These are phyloP conservation scores for Teunomyces aglyptinius DNA, from an alignment of 805 yeast species.

Conservation along the genomic window DNA sequence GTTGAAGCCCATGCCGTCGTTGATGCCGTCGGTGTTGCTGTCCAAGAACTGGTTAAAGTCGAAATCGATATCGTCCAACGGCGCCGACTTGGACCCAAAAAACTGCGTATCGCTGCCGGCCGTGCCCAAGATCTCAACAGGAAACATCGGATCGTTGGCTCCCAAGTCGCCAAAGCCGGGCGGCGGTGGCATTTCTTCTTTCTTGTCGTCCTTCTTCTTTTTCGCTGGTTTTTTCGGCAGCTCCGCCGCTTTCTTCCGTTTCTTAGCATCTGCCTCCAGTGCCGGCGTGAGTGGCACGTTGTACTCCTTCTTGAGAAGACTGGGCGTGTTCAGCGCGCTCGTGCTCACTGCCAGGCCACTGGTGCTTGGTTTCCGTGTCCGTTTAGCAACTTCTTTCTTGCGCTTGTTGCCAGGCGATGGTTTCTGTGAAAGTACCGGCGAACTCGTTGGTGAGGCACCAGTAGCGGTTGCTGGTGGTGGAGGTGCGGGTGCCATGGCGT, in stretches of 20 bases:
- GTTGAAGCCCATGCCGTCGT: slow-evolving; percentile 38
- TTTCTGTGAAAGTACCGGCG: slow-evolving; percentile 34
- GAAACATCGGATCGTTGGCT: slow-evolving; percentile 30
- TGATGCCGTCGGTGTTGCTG: slow-evolving; percentile 29
- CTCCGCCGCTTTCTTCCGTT: slow-evolving; percentile 32
- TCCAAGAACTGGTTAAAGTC: slow-evolving; percentile 44
- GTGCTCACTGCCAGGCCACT: slow-evolving; percentile 14
- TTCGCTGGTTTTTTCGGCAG: slow-evolving; percentile 35
- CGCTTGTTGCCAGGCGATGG: slow-evolving; percentile 33
- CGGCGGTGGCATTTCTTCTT: slow-evolving; percentile 26
- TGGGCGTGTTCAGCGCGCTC: slow-evolving; percentile 17
- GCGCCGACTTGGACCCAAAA: slow-evolving; percentile 21
- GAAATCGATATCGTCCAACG: slow-evolving; percentile 44
- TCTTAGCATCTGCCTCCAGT: slow-evolving; percentile 30
- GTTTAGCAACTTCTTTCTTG: slow-evolving; percentile 31
- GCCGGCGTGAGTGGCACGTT: slow-evolving; percentile 42
- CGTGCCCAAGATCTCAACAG: slow-evolving; percentile 32
- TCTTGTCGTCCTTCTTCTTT: slow-evolving; percentile 21
- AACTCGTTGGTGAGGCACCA: slow-evolving; percentile 9
- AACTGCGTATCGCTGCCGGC: slow-evolving; percentile 18
- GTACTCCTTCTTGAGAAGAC: slow-evolving; percentile 35
- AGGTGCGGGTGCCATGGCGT: background rate
- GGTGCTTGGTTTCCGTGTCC: slow-evolving; percentile 33
- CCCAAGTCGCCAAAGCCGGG: slow-evolving; percentile 18
- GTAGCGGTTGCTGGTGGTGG: no score